Conservation (phyloP, 768 basidiomycete genomes). For the Solioccasus polychromus region DNA sequence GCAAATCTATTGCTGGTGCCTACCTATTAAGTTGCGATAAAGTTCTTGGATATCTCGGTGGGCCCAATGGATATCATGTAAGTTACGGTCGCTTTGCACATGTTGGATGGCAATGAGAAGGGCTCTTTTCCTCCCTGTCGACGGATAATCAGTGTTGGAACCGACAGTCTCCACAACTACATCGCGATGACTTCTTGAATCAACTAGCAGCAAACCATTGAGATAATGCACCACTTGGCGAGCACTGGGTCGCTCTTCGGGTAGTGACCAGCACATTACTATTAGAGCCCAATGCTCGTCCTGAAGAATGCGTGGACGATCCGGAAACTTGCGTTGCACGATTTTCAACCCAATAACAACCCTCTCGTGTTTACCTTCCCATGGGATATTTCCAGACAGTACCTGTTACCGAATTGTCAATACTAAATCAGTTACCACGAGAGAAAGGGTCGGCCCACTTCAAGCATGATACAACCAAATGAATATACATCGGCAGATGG, state of each 20-base stretch:
- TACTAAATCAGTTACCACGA: no score
- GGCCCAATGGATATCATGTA: not conserved
- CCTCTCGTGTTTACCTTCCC: slow-evolving; percentile 2
- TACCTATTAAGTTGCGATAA: slow-evolving; percentile 3
- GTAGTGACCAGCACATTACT: not conserved
- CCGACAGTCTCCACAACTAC: no score
- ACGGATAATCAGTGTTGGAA: not conserved
- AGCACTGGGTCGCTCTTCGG: not conserved
- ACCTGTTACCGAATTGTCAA: not conserved
- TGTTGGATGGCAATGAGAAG: slow-evolving; percentile 8
- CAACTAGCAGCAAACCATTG: not conserved
- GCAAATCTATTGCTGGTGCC: not conserved
- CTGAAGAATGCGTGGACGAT: not conserved
- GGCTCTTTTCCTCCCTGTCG: not conserved
- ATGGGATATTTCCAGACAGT: slow-evolving; percentile 11
- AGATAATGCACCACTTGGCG: not conserved
- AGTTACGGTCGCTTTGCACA: not conserved
- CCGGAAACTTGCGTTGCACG: not conserved
- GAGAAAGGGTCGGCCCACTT: no score
- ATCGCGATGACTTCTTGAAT: no score
- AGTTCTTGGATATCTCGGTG: slow-evolving; percentile 1
- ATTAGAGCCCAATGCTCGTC: slow-evolving; percentile 2
- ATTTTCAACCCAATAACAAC: not conserved
- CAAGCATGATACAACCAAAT: slow-evolving; percentile 12
- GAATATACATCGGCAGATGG: slow-evolving; percentile 17